phyloP scores from a whole-genome alignment of 306 rosid species.

The Glycyrrhiza uralensis region DNA sequence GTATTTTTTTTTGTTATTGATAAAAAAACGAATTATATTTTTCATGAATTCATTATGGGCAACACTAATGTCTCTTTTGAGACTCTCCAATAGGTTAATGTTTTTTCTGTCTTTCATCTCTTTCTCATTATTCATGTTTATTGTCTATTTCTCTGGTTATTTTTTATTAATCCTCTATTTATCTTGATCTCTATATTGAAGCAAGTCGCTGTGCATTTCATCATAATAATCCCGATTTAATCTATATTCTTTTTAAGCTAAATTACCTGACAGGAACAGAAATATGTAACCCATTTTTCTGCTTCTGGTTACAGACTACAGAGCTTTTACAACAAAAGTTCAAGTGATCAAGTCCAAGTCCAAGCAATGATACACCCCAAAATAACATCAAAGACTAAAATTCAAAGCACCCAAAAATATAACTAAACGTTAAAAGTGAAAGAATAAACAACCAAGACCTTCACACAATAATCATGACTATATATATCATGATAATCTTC shows the following conservation, averaged over 20 bases:
- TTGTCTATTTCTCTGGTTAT: too few species aligned
- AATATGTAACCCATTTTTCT: background rate
- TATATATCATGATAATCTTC: background rate
- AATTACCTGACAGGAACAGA: background rate
- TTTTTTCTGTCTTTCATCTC: too few species aligned
- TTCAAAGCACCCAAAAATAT: slow-evolving; percentile 1
- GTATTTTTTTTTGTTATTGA: too few species aligned
- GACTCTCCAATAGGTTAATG: too few species aligned
- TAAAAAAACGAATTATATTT: too few species aligned
- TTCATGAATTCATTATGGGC: too few species aligned
- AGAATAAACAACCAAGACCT: slow-evolving; percentile 1
- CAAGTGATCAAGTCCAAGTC: slow-evolving; percentile 5
- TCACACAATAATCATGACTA: slow-evolving; percentile 4
- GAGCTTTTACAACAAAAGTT: slow-evolving; percentile 6
- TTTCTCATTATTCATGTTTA: too few species aligned
- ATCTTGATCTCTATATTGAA: too few species aligned
- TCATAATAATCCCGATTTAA: too few species aligned
- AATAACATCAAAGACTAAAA: slow-evolving; percentile 12
- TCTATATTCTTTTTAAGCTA: background rate
- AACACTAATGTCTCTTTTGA: too few species aligned
- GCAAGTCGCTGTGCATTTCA: too few species aligned
- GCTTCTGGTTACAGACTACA: background rate
- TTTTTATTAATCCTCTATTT: too few species aligned
- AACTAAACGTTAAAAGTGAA: background rate
- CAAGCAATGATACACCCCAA: slow-evolving; percentile 17